These are phyloP conservation scores for Aspergillus wentii DNA, from an alignment of 495 filamentous ascomycete species.

Conservation along the genomic window DNA sequence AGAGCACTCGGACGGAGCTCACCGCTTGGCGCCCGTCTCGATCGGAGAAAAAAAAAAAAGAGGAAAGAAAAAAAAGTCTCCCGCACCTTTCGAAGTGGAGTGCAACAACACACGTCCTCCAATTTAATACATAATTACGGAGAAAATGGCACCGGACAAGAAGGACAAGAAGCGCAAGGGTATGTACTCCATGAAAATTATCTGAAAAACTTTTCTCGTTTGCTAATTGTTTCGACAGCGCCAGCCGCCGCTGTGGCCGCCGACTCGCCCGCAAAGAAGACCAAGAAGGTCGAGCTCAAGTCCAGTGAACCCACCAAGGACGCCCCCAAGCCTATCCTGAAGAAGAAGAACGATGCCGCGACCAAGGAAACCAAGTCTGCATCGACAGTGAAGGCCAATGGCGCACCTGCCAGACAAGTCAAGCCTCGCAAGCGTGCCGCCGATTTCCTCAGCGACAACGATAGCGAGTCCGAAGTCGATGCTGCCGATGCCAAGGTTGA, in stretches of 20 bases:
- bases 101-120: constrained; percentile 15
- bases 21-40: constrained; percentile 26
- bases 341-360: constrained; percentile 26
- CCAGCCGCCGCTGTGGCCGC: constrained; percentile 38
- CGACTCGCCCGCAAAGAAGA: constrained; percentile 55
- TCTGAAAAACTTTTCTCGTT: constrained; percentile 3
- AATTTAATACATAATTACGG: constrained; percentile 13
- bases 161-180: constrained; percentile 72
- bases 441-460: constrained; percentile 45
- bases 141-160: constrained; percentile 63
- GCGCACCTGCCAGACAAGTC: constrained; percentile 27
- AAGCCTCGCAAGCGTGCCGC: constrained; percentile 53
- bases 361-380: constrained; percentile 18
- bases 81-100: constrained; percentile 11
- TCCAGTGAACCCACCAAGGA: constrained; percentile 21
- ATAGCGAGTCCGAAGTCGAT: constrained; percentile 20
- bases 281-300: constrained; percentile 45
- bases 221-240: constrained; percentile 20
- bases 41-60: constrained; percentile 17
- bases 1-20: constrained; percentile 13
- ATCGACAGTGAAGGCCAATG: constrained; percentile 28
- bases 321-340: constrained; percentile 32
- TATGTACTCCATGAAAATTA: too few species aligned
- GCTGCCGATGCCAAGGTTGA: constrained; percentile 20
- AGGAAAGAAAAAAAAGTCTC: constrained; percentile 36